phyloP scores from a whole-genome alignment of 495 filamentous ascomycete genomes.

The Geoglossum glabrum region DNA sequence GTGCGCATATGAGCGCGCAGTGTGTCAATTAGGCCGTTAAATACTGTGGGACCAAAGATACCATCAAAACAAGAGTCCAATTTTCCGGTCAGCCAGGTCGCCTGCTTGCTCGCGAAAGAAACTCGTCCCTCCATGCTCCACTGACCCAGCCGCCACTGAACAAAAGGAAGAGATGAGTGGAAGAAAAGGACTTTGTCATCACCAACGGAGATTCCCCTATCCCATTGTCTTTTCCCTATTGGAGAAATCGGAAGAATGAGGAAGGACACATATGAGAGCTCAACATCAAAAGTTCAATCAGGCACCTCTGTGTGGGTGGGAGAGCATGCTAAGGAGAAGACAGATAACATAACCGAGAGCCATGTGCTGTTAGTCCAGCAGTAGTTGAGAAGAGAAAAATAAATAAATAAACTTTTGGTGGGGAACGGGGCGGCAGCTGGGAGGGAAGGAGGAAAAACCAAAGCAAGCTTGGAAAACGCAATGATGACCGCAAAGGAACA shows the following conservation, averaged over 20 bases:
- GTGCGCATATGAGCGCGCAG: not conserved
- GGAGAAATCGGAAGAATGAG: not conserved
- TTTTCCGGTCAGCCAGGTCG: not conserved
- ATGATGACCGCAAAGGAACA: not conserved
- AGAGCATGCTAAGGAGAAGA: not conserved
- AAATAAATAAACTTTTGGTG: not conserved
- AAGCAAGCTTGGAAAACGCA: not conserved
- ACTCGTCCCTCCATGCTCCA: not conserved
- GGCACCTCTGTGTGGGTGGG: not conserved
- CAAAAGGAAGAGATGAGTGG: not conserved
- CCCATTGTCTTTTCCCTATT: not conserved
- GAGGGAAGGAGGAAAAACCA: not conserved
- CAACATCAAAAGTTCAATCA: not conserved
- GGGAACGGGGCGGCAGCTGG: not conserved
- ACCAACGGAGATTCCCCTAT: not conserved
- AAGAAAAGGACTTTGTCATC: not conserved
- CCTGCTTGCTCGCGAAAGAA: not conserved
- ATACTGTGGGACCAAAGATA: not conserved
- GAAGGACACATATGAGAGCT: not conserved
- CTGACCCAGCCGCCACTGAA: not conserved
- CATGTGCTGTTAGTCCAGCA: not conserved
- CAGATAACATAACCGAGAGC: not conserved
- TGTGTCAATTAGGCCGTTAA: constrained; percentile 2
- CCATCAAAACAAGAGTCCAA: not conserved
- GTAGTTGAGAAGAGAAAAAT: not conserved